Evolutionary conservation across 176 grass and related monocot species (phyloP), one percentile per base, ranked within the genome.

Genomic region (Carex myosuroides): DNA sequence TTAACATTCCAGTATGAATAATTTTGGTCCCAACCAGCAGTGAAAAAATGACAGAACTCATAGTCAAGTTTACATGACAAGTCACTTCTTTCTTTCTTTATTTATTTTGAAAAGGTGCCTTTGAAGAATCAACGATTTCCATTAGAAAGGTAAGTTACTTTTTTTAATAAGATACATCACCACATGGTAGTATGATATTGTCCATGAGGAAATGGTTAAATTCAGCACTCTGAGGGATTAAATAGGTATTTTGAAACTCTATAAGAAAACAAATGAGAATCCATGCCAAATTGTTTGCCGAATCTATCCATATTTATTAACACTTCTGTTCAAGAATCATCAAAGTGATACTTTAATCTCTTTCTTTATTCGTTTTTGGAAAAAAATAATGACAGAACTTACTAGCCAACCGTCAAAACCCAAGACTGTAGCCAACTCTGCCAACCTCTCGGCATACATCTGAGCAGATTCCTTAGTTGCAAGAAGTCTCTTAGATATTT

Each of bases 361-460:
- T 50, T 67, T 64, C 17, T 53, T 3, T 4, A 71, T 12, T 44
- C 22, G 12, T 62, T 33, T 79, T 79, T 62, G 1, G 24, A 46
- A 75, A 74, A 75, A 1, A 57, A 56, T 1, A 59, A 57, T 50
- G 18, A 70, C 5, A 30, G 21, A 64, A 71, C 90, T 87, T 94
- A 98, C 92, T 79, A 94, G 92, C 95, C 95, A 98, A 26, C 95
- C 95, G 77, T 98, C 95, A 56, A 98, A 98, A 26, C 95, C 88
- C 83, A 95, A 84, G 13, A 41, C 24, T 48, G 41, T 61, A 84
- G 95, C 91, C 53, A 98, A 82, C 80, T 98, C 92, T 52, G 95
- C 61, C 57, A 98, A 80, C 42, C 89, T 91, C 33, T 93, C 83
- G 1, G 95, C 95, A 85, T 95, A 95, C 91, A 95, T 90, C 70